These are phyloP conservation scores for Chrysopogon serrulatus DNA, from an alignment of 176 grass and related monocot species.

Conservation along the genomic window DNA sequence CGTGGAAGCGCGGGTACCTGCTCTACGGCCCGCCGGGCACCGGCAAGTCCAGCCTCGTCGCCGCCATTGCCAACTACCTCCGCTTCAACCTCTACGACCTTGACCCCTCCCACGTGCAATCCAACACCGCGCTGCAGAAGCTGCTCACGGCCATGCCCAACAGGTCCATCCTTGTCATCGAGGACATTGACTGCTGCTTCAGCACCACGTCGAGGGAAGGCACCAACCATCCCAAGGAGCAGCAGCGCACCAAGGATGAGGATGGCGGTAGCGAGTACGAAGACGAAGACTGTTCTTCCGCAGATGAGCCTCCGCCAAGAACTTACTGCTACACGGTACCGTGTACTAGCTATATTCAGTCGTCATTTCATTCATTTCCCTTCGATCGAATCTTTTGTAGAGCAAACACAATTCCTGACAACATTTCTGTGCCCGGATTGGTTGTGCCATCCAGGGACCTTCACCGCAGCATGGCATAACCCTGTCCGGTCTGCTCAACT, in stretches of 20 bases:
- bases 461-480: neutral
- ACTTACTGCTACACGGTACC: neutral
- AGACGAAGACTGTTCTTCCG: neutral
- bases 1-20: conserved; percentile 47
- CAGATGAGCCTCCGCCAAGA: neutral
- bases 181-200: conserved; percentile 9
- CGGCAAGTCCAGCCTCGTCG: conserved; percentile 58
- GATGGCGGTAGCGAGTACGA: neutral
- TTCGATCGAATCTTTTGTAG: neutral
- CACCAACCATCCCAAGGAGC: neutral
- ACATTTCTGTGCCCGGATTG: neutral
- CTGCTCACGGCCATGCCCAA: conserved; percentile 9
- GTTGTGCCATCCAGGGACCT: neutral
- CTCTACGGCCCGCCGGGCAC: conserved; percentile 35
- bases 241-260: neutral
- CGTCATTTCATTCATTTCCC: neutral
- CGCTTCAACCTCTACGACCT: conserved; percentile 51
- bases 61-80: conserved; percentile 35
- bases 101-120: conserved; percentile 35
- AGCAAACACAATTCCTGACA: neutral
- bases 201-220: neutral
- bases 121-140: conserved; percentile 32
- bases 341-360: too few species aligned
- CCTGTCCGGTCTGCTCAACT: conserved; percentile 5
- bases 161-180: neutral